These are phyloP conservation scores for Aspergillus saccharolyticus DNA, from an alignment of 495 filamentous ascomycete genomes.

Conservation along the genomic window DNA sequence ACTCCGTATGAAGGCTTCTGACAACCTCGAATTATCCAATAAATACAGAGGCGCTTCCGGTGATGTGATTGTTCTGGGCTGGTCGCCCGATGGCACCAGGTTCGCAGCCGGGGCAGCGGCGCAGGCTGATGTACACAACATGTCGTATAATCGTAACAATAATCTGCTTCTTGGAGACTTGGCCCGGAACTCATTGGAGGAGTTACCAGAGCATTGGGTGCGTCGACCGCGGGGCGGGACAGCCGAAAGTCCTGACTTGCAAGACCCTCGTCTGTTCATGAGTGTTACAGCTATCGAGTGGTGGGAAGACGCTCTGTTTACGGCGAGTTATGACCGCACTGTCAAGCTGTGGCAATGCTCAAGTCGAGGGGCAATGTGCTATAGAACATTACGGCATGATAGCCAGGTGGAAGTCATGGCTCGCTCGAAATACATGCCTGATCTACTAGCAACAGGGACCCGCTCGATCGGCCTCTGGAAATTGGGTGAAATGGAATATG, in stretches of 20 bases:
- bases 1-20: slow-evolving; percentile 17
- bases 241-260: slow-evolving; percentile 51
- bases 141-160: slow-evolving; percentile 77
- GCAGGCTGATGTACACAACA: slow-evolving; percentile 66
- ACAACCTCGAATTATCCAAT: slow-evolving; percentile 31
- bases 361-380: slow-evolving; percentile 26
- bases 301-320: slow-evolving; percentile 60
- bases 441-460: slow-evolving; percentile 50
- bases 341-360: slow-evolving; percentile 69
- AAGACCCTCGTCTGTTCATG: slow-evolving; percentile 64
- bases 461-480: slow-evolving; percentile 32
- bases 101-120: slow-evolving; percentile 64
- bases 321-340: slow-evolving; percentile 74
- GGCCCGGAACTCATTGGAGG: slow-evolving; percentile 46
- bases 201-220: slow-evolving; percentile 67
- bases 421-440: slow-evolving; percentile 38
- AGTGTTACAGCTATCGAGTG: slow-evolving; percentile 76
- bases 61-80: slow-evolving; percentile 44
- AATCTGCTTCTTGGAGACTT: slow-evolving; percentile 74
- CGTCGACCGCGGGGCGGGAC: slow-evolving; percentile 47
- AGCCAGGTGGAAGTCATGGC: slow-evolving; percentile 69
- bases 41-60: slow-evolving; percentile 50
- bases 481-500: slow-evolving; percentile 13
- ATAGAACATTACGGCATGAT: slow-evolving; percentile 55
- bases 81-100: slow-evolving; percentile 44